phyloP scores from a whole-genome alignment of 148 eudicot genomes.

The Rhododendron vialii region DNA sequence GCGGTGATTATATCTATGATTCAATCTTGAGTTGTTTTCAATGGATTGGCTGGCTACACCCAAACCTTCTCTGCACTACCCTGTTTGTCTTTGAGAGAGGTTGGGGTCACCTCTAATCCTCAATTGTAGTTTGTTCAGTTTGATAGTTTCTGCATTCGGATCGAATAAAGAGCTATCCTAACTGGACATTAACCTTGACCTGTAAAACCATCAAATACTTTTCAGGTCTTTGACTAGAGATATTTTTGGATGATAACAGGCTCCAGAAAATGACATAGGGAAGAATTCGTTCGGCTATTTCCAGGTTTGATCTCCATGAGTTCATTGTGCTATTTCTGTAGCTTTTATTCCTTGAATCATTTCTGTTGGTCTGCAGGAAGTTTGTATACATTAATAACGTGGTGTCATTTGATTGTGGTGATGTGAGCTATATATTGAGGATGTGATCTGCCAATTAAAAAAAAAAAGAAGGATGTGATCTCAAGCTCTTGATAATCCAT shows the following conservation, averaged over 20 bases:
- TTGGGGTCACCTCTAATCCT: background rate
- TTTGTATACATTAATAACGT: background rate
- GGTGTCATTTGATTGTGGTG: background rate
- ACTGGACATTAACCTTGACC: background rate
- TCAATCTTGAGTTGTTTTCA: constrained; percentile 11
- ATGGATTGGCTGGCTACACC: constrained; percentile 2
- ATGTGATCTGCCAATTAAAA: background rate
- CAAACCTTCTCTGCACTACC: constrained; percentile 5
- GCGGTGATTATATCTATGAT: background rate
- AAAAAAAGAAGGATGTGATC: background rate
- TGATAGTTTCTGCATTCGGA: constrained; percentile 5
- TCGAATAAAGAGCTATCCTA: background rate
- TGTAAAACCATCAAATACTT: background rate
- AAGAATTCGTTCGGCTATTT: constrained; percentile 88
- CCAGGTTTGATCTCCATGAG: constrained; percentile 46
- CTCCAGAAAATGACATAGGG: constrained; percentile 95
- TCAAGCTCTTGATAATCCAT: background rate
- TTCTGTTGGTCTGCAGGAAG: background rate
- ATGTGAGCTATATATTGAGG: background rate
- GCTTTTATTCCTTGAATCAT: constrained; percentile 1
- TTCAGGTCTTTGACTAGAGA: constrained; percentile 9
- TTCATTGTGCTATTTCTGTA: background rate
- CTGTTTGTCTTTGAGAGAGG: background rate
- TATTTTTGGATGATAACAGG: constrained; percentile 37
- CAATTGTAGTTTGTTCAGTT: background rate